These are phyloP conservation scores for Candida nanaspora DNA, from an alignment of 805 yeast species.

Conservation along the genomic window DNA sequence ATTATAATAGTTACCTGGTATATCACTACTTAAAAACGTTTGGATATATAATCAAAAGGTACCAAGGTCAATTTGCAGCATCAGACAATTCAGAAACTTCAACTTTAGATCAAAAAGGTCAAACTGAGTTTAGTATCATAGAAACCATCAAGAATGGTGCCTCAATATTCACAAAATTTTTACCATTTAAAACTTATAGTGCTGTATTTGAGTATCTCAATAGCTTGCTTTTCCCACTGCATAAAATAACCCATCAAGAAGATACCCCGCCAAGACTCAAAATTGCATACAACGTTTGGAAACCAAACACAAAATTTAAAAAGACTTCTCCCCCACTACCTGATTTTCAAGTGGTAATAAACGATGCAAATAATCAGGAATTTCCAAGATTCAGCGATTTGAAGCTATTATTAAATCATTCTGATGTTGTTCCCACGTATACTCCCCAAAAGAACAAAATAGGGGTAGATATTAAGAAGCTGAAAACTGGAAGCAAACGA, in stretches of 20 bases:
- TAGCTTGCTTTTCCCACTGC: slow-evolving; percentile 1
- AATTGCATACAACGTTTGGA: slow-evolving; percentile 71
- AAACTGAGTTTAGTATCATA: too few relatives aligned
- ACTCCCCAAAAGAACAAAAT: slow-evolving; percentile 52
- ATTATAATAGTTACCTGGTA: slow-evolving; percentile 52
- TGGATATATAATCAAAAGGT: slow-evolving; percentile 59
- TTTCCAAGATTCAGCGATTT: slow-evolving; percentile 44
- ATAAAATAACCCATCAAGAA: slow-evolving; percentile 4
- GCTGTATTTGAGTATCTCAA: slow-evolving; percentile 12
- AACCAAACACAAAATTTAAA: slow-evolving; percentile 65
- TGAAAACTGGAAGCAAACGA: slow-evolving; percentile 10
- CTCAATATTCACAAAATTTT: neutral
- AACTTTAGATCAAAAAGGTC: too few relatives aligned
- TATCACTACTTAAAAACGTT: slow-evolving; percentile 69
- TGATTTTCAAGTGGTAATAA: slow-evolving; percentile 64
- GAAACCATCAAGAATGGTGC: too few relatives aligned
- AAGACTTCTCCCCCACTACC: slow-evolving; percentile 66
- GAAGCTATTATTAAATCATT: slow-evolving; percentile 7
- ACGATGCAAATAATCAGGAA: slow-evolving; percentile 33
- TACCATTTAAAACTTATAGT: neutral
- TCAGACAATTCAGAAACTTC: neutral
- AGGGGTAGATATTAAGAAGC: slow-evolving; percentile 12
- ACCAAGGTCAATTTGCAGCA: neutral
- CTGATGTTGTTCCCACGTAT: slow-evolving; percentile 24
- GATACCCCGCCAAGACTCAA: slow-evolving; percentile 10